phyloP scores from a whole-genome alignment of 192 early-diverging fungal species.

The Gryganskiella cystojenkinii region DNA sequence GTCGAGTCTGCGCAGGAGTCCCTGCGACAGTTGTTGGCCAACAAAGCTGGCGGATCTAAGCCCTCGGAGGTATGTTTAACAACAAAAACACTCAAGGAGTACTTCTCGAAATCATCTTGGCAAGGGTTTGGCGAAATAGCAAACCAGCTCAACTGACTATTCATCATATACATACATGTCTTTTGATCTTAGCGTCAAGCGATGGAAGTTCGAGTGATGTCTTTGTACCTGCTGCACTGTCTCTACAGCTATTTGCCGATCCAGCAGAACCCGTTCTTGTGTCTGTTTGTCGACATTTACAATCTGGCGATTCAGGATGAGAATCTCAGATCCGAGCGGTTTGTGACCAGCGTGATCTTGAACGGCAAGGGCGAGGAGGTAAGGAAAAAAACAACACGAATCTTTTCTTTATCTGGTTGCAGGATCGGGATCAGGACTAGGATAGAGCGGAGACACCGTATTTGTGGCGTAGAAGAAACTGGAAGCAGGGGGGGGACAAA shows the following conservation, averaged over 20 bases:
- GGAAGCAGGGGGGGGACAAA: too few relatives aligned
- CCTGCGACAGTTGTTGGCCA: conserved; percentile 23
- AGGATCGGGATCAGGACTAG: too few relatives aligned
- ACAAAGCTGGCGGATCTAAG: conserved; percentile 9
- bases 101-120: too few relatives aligned
- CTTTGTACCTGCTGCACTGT: conserved; percentile 37
- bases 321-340: conserved; percentile 38
- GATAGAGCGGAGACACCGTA: too few relatives aligned
- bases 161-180: background rate
- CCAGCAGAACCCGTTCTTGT: conserved; percentile 49
- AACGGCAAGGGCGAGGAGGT: conserved; percentile 54
- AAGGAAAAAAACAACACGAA: background rate
- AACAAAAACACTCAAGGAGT: background rate
- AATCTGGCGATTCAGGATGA: conserved; percentile 41
- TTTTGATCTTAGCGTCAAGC: conserved; percentile 14
- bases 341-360: conserved; percentile 50
- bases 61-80: conserved; percentile 29
- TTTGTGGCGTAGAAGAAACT: too few relatives aligned
- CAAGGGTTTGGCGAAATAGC: too few relatives aligned
- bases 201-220: conserved; percentile 42
- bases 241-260: conserved; percentile 47
- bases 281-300: conserved; percentile 51
- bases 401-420: too few relatives aligned
- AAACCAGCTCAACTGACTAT: too few relatives aligned
- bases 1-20: conserved; percentile 43